Percentiles rank a stretch among this genome's conserved stretches.
These are phyloP conservation scores for Suaeda aralocaspica DNA, from an alignment of 148 eudicot species.

Conservation along the genomic window DNA sequence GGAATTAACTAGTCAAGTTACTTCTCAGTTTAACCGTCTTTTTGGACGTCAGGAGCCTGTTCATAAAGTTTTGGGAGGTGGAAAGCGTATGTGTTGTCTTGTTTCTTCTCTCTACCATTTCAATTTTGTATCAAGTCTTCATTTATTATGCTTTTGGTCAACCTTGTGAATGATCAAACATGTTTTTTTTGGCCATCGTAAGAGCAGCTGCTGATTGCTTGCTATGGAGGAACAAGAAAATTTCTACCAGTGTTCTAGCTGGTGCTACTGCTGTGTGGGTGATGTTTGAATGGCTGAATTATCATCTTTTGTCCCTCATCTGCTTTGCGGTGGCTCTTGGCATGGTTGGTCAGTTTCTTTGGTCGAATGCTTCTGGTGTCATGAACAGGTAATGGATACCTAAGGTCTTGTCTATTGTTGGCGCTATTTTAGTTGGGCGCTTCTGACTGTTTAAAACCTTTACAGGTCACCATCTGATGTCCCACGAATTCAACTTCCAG, in stretches of 20 bases:
- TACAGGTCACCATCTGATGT: conserved; percentile 52
- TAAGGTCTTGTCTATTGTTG: background rate
- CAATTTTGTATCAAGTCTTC: too few relatives aligned
- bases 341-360: conserved; percentile 64
- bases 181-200: background rate
- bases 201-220: conserved; percentile 86
- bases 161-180: background rate
- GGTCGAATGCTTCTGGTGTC: conserved; percentile 67
- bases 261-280: conserved; percentile 73
- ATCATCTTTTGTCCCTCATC: conserved; percentile 54
- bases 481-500: conserved; percentile 59
- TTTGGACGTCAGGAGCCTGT: conserved; percentile 87
- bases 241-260: conserved; percentile 60
- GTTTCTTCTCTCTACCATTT: background rate
- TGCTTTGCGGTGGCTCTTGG: conserved; percentile 53
- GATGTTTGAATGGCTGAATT: conserved; percentile 85
- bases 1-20: conserved; percentile 43
- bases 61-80: conserved; percentile 84
- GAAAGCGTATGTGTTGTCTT: conserved; percentile 50
- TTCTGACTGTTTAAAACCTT: background rate
- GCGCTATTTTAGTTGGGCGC: background rate
- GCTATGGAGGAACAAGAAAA: conserved; percentile 96
- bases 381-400: conserved; percentile 45
- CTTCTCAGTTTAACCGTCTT: conserved; percentile 56
- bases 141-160: background rate